Evolutionary conservation across 805 yeast species (phyloP), one percentile per base, ranked within the genome.

Genomic region (Yamadazyma takamatsuzukensis): DNA sequence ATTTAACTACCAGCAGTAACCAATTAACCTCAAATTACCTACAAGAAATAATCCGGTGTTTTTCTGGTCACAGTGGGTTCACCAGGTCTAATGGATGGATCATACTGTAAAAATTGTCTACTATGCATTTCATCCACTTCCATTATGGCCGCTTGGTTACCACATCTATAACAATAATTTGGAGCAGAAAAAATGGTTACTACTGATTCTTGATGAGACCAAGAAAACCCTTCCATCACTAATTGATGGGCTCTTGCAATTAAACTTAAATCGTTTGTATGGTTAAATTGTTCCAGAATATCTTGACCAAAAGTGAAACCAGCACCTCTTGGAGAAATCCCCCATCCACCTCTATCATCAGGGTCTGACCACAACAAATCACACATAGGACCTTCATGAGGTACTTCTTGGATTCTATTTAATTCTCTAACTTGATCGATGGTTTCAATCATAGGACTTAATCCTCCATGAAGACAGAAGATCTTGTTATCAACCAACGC

Each of bases 271-370:
- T 83, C 88, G 57, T 89, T 89, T 13, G 88, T 81, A 62, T 88
- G 96, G 56, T 89, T 89, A 64, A 89, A 89, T 54, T 87, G 95
- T 56, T 85, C 95, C 46, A 89, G 77, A 50, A 88, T 86, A 68
- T 89, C 96, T 65, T 83, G 94, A 49, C 97, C 97, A 76, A 89
- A 89, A 53, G 96, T 86, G 80, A 84, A 89, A 60, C 97, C 97
- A 41, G 97, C 97, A 70, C 96, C 96, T 76, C 97, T 79, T 61
- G 96, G 96, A 54, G 93, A 82, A 46, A 89, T 85, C 43, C 96
- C 96, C 97, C 97, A 89, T 50, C 96, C 96, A 48, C 95, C 96
- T 56, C 96, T 74, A 61, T 89, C 96, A 59, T 89, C 97, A 18
- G 97, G 97, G 61, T 89, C 97, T 3, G 95, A 85, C 97, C 97